phyloP scores from a whole-genome alignment of 768 basidiomycete species.

The Gloeopeniophorella convolvens region DNA sequence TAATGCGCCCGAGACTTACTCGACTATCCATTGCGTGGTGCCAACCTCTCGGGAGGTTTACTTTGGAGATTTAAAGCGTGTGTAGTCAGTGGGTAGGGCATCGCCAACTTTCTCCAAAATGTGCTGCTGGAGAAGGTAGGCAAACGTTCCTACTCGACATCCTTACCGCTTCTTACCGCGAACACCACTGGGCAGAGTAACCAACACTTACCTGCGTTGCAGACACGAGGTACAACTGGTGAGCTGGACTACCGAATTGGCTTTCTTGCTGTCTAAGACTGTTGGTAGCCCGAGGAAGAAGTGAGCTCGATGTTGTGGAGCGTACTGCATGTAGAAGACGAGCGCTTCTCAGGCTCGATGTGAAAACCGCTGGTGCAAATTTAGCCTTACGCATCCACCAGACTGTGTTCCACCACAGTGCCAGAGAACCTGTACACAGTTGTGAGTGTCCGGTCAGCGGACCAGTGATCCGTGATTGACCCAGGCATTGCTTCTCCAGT shows the following conservation, averaged over 20 bases:
- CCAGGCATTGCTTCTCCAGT: constrained; percentile 30
- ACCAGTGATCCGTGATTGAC: constrained; percentile 18
- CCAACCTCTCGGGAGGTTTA: constrained; percentile 7
- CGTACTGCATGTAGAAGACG: not conserved
- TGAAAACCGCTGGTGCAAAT: constrained; percentile 17
- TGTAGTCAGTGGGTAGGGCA: not conserved
- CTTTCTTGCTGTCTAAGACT: not conserved
- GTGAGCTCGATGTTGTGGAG: constrained; percentile 4
- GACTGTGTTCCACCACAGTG: constrained; percentile 21
- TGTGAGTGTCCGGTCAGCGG: constrained; percentile 17
- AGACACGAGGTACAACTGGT: constrained; percentile 18
- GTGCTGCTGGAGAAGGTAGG: constrained; percentile 72
- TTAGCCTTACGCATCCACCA: constrained; percentile 9
- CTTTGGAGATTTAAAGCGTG: constrained; percentile 10
- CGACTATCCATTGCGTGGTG: constrained; percentile 1
- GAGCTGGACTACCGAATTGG: not conserved
- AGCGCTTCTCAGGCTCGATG: constrained; percentile 15
- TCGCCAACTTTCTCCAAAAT: constrained; percentile 31
- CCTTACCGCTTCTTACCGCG: constrained; percentile 17
- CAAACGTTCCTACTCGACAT: constrained; percentile 8
- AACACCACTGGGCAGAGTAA: constrained; percentile 43
- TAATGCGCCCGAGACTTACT: constrained; percentile 17
- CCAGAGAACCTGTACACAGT: constrained; percentile 19
- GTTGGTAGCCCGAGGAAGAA: constrained; percentile 14
- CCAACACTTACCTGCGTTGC: constrained; percentile 38